Base-by-base conservation (phyloP, 2,329 filamentous ascomycete species). In the Sarocladium oryzae region DNA sequence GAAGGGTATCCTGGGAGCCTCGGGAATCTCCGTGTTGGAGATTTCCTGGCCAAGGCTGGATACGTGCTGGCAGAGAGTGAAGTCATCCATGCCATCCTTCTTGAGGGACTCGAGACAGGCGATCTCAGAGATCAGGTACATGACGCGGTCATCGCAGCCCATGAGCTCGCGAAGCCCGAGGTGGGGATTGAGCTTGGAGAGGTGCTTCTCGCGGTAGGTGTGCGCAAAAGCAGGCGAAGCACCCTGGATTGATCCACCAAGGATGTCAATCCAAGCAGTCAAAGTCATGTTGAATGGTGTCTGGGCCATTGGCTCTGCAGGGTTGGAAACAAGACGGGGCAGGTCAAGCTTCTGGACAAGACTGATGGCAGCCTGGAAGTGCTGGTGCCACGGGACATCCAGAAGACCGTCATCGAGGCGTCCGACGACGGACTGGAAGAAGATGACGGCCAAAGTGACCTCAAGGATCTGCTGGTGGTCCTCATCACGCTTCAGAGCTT, bases 91-190 rank as follows among this genome's bases (percentile, higher is more conserved):
- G 59, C 87, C 88, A 54, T 87, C 82, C 35, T 76, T 73, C 75
- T 93, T 95, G 56, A 96, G 81, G 3, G 88, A 87, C 67, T 97
- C 93, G 50, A 99, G 82, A 69, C 93, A 97, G 51, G 92, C 89
- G 61, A 97, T 96, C 71, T 99, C 93, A 2, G 90, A 95, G 66
- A 99, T 95, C 61, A 97, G 77, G 68, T 96, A 97, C 90, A 99
- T 96, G 69, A 97, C 87, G 20, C 85, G 84, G 70, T 99, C 93
- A 57, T 97, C 92, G 68, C 93, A 97, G 59, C 93, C 93, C 91
- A 97, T 97, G 49, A 97, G 79, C 72, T 95, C 90, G 50, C 86
- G 84, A 33, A 99, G 79, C 10, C 93, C 93, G 13, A 85, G 74
- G 51, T 75, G 80, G 20, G 76, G 70, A 66, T 80, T 79, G 56